Percentiles rank a stretch among this genome's conserved stretches.
Conservation (phyloP, 2,329 filamentous ascomycete genomes). For the Diaporthe citriasiana region DNA sequence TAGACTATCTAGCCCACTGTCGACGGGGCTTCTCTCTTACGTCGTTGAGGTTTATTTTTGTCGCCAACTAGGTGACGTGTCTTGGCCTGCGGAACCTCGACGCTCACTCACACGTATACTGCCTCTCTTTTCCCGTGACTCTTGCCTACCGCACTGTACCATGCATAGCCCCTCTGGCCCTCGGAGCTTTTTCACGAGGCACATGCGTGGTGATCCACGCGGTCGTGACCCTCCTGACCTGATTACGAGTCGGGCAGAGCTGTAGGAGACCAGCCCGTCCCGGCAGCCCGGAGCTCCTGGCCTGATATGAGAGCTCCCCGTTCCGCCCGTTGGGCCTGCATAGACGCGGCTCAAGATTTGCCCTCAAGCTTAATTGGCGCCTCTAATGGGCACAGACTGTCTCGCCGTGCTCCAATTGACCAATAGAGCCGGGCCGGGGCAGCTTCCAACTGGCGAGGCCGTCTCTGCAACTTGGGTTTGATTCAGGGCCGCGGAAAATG, state of each 20-base stretch:
- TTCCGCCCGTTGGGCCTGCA: conserved; percentile 19
- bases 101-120: conserved; percentile 9
- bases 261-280: conserved; percentile 15
- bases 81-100: conserved; percentile 25
- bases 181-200: conserved; percentile 29
- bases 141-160: conserved; percentile 13
- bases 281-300: conserved; percentile 24
- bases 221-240: conserved; percentile 29
- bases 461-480: conserved; percentile 31
- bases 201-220: conserved; percentile 30
- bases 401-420: conserved; percentile 34
- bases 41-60: conserved; percentile 31
- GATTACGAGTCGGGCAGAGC: conserved; percentile 27
- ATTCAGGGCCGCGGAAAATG: conserved; percentile 30
- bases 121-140: conserved; percentile 11
- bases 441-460: conserved; percentile 33
- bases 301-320: conserved; percentile 1
- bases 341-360: conserved; percentile 25
- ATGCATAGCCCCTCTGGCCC: conserved; percentile 28
- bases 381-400: conserved; percentile 35
- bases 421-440: conserved; percentile 29
- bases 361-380: conserved; percentile 30
- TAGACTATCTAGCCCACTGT: conserved; percentile 1
- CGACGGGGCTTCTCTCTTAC: conserved; percentile 17
- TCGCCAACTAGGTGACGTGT: conserved; percentile 25